Evolutionary conservation across 768 basidiomycete genomes (phyloP), one percentile per base, ranked within the genome.

Genomic region (Rickenella mellea): DNA sequence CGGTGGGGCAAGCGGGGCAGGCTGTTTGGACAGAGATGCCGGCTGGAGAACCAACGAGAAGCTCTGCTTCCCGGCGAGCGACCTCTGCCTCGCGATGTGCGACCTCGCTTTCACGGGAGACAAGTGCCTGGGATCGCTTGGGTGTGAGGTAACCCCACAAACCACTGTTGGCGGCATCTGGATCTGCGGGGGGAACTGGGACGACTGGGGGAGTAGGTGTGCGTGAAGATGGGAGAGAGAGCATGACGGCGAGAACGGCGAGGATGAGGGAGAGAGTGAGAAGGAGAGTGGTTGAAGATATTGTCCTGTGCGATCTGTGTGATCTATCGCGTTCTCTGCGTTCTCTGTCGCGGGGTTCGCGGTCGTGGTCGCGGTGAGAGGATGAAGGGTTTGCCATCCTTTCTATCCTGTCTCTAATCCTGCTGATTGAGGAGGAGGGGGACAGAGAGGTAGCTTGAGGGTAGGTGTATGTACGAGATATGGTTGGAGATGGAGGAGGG

Each of bases 371-470:
- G 57, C 70, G 78, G 51, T 85, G 85, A 24, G 86, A 88, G 20
- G 86, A 86, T 24, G 84, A 86, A 41, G 85, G 85, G 63, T 85
- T 78, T 47, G 86, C 86, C 86, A 90, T 90, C 71, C 82, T 83
- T 65, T 76, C 79, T n/a, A n/a, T n/a, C n/a, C n/a, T n/a, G n/a
- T n/a, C n/a, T n/a, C n/a, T n/a, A n/a, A n/a, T n/a, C n/a, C n/a
- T n/a, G 78, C 70, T 73, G 48, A 70, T 53, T 57, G 72, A 73
- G 47, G 71, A 64, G 56, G 69, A 70, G 50, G 85, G 82, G 74
- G 86, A 86, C 73, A 87, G 70, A 73, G 83, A 83, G 54, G 78
- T 76, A 44, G 74, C 81, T 75, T 42, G 69, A 58, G 40, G 55
- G 48, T 51, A 73, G 74, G 61, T 76, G 67, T 52, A 76, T 77